Conservation (phyloP, 2,329 filamentous ascomycete species). For the Myriangium duriaei region DNA sequence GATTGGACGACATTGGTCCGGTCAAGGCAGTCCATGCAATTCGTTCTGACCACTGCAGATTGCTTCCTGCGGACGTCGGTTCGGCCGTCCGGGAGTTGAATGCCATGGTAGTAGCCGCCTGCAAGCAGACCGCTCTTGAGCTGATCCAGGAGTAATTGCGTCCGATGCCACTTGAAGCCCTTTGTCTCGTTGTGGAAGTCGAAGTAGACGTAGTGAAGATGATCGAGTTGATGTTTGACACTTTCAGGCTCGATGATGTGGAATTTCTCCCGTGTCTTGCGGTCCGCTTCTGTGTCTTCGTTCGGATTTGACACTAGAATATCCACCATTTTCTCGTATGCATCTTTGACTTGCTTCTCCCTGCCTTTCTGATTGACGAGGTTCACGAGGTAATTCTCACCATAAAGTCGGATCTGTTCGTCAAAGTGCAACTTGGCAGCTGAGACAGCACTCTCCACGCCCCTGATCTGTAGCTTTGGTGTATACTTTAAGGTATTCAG, state of each 20-base stretch:
- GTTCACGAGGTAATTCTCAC: slow-evolving; percentile 95
- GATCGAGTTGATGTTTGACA: slow-evolving; percentile 57
- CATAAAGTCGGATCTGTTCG: slow-evolving; percentile 86
- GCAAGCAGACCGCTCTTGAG: slow-evolving; percentile 62
- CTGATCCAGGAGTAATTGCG: slow-evolving; percentile 72
- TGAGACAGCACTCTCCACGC: slow-evolving; percentile 64
- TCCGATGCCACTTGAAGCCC: slow-evolving; percentile 84
- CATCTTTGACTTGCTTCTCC: slow-evolving; percentile 77
- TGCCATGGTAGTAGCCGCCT: slow-evolving; percentile 85
- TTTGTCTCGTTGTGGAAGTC: slow-evolving; percentile 98
- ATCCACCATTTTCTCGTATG: slow-evolving; percentile 84
- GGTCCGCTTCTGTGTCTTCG: slow-evolving; percentile 53
- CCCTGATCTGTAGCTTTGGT: slow-evolving; percentile 76
- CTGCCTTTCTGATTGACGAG: slow-evolving; percentile 92
- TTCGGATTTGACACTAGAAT: slow-evolving; percentile 56
- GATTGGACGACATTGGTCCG: slow-evolving; percentile 96
- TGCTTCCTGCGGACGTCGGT: slow-evolving; percentile 73
- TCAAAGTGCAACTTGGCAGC: slow-evolving; percentile 80
- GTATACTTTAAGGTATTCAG: slow-evolving; percentile 88
- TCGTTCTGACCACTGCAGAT: slow-evolving; percentile 85
- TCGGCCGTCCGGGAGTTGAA: slow-evolving; percentile 68
- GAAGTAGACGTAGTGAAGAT: slow-evolving; percentile 92
- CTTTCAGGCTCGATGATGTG: slow-evolving; percentile 56
- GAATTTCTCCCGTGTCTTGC: slow-evolving; percentile 61
- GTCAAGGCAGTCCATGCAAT: slow-evolving; percentile 98